Base-by-base conservation (phyloP, 192 early-diverging fungal species). In the Pilobolus umbonatus region DNA sequence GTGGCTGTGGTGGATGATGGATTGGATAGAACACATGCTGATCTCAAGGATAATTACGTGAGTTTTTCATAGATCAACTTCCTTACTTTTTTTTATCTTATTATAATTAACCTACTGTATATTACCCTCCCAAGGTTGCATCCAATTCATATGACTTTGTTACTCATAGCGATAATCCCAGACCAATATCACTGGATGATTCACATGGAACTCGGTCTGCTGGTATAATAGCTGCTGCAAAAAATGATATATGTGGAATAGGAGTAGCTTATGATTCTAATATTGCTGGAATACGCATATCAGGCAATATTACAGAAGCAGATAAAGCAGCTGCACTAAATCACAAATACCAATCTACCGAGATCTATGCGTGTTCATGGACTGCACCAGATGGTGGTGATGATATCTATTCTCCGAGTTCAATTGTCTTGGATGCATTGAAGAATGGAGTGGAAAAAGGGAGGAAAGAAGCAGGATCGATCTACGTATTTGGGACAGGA, bases 1-100 rank as follows among this genome's bases (percentile, higher is more conserved):
- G 97, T 98, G 4, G 91, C 86, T 15, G 88, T 99, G 49, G 81
- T 99, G 31, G 97, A 99, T 64, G 97, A 99, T 68, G 97, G 97
- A 1, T 70, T 99, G 43, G 95, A 99, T 68, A 87, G 86, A 52
- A 76, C 80, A 4, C 84, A 82, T 65, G 79, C 88, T 15, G 97
- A 99, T 63, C 67, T 99, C 35, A 72, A 78, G 35, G 83, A 77
- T 42, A 94, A 93, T 76, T 97, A 94, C 83, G 93, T 91, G 80
- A 73, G 80, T 78, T 17, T 8, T 25, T 40, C 9, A 47, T 11
- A n/a, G 10, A 12, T 28, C n/a, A n/a, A n/a, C 32, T 59, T 30
- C 3, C 17, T 62, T 9, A 39, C n/a, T n/a, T n/a, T n/a, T n/a
- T n/a, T n/a, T n/a, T n/a, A n/a, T n/a, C n/a, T n/a, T n/a, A 40